Base-by-base conservation (phyloP, 169 alveolate species). In the Plasmodium ovale region DNA sequence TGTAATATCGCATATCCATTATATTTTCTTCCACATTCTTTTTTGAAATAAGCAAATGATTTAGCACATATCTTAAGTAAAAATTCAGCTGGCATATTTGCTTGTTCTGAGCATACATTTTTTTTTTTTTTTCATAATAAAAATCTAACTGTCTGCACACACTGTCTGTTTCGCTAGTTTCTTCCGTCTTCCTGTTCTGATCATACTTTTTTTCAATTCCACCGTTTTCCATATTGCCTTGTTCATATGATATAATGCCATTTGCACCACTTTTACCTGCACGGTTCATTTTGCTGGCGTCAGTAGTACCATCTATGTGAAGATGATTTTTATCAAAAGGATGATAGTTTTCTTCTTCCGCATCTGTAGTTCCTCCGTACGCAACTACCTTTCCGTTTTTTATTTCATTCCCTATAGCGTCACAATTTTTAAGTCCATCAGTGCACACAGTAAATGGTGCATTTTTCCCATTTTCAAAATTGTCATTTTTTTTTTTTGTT, bases 51-150 rank as follows among this genome's bases (percentile, higher is more conserved):
- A 65, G 70, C 44, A 56, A 33, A 69, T 77, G 67, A 56, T 58
- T 87, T 49, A 72, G 53, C 10, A 77, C 72, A 87, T 87, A 73
- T 39, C 68, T 87, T 69, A 73, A 42, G 47, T 54, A 65, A 69
- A 35, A 27, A 29, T 87, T 87, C 31, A 87, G 35, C 6, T 65
- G 58, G 29, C 67, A 37, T 29, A 77, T 53, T 87, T 54, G 49
- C 44, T 33, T 68, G 49, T 68, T 42, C 10, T 62, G 62, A 87
- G 23, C 64, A 54, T 70, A 51, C 49, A 72, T 29, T 35, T 72
- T 69, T 87, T 69, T 87, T 58, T 69, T 87, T 39, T 79, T 35
- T 72, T 87, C 51, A 54, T 60, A 16, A 39, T 69, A 16, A 42
- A 62, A 49, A 39, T 39, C 87, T 37, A 87, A 9, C 47, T 77